A percentile compares a stretch with the other conserved stretches of the same genome.
Evolutionary conservation across 2,329 filamentous ascomycete species (phyloP).

Genomic region (Tolypocladium ophioglossoides): DNA sequence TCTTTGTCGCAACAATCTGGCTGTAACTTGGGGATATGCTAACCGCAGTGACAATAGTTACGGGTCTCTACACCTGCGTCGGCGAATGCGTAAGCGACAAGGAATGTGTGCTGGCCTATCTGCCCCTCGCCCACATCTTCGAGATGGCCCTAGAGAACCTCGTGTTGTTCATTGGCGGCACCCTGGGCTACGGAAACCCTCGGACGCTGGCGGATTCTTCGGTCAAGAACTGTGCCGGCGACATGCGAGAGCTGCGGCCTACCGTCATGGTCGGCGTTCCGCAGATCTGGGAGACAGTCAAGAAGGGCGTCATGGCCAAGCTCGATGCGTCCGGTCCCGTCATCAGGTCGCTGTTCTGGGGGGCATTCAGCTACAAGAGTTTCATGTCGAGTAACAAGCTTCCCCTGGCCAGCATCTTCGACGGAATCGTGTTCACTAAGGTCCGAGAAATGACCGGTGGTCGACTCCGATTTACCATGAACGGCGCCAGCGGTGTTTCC

Average conservation of each 20-base stretch:
- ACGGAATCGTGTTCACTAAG: conserved; percentile 82
- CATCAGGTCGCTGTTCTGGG: conserved; percentile 68
- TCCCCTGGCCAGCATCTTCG: conserved; percentile 60
- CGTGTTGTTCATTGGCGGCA: conserved; percentile 79
- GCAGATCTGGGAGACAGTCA: conserved; percentile 93
- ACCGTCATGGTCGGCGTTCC: conserved; percentile 91
- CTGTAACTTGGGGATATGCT: neutral
- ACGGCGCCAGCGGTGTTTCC: conserved; percentile 84
- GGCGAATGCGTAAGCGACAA: conserved; percentile 66
- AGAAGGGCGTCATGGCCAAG: conserved; percentile 81
- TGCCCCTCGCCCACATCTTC: conserved; percentile 90
- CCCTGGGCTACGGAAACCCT: conserved; percentile 86
- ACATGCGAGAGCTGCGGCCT: conserved; percentile 85
- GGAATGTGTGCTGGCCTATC: conserved; percentile 78
- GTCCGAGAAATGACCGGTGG: conserved; percentile 86
- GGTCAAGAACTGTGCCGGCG: conserved; percentile 81
- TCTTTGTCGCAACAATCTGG: neutral
- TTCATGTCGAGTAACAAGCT: conserved; percentile 48
- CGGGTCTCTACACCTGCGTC: conserved; percentile 70
- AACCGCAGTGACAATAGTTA: conserved; percentile 33
- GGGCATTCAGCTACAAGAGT: conserved; percentile 47
- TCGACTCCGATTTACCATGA: conserved; percentile 79
- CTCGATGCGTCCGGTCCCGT: conserved; percentile 63
- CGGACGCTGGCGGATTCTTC: conserved; percentile 79
- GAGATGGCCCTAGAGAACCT: conserved; percentile 95